Evolutionary conservation across 1,139 yeast species (phyloP).

Genomic region (Candida tetrigidarum): DNA sequence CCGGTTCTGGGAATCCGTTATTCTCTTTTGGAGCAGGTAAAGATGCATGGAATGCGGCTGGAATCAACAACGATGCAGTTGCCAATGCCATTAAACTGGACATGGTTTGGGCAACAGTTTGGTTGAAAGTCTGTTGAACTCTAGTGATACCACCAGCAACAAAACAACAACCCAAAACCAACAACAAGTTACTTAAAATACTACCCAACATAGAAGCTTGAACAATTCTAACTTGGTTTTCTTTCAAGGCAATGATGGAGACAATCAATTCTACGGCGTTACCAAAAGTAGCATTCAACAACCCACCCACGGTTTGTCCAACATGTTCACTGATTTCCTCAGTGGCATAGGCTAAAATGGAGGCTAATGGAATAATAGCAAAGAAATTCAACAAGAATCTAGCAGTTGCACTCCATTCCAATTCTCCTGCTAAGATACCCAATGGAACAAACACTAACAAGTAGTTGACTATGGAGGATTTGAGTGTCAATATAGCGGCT

Average conservation of each 20-base stretch:
- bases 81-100: slow-evolving; percentile 90
- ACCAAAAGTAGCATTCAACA: slow-evolving; percentile 94
- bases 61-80: slow-evolving; percentile 84
- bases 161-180: slow-evolving; percentile 96
- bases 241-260: slow-evolving; percentile 82
- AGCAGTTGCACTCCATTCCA: slow-evolving; percentile 59
- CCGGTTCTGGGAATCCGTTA: slow-evolving; percentile 45
- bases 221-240: slow-evolving; percentile 89
- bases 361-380: slow-evolving; percentile 93
- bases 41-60: slow-evolving; percentile 95
- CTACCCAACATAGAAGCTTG: slow-evolving; percentile 98
- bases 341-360: slow-evolving; percentile 87
- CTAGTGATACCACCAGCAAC: slow-evolving; percentile 90
- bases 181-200: slow-evolving; percentile 79
- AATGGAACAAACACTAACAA: slow-evolving; percentile 83
- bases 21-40: slow-evolving; percentile 54
- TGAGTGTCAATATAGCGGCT: slow-evolving; percentile 36
- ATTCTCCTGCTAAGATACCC: slow-evolving; percentile 74
- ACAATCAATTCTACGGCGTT: slow-evolving; percentile 94
- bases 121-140: slow-evolving; percentile 87
- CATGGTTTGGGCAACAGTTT: slow-evolving; percentile 98
- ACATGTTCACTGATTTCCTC: slow-evolving; percentile 88
- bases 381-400: slow-evolving; percentile 79
- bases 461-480: slow-evolving; percentile 77
- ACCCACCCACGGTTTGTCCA: slow-evolving; percentile 90